A percentile compares a stretch with the other conserved stretches of the same genome.
Evolutionary conservation across 2,329 filamentous ascomycete species (phyloP).

Genomic region (Aspergillus pseudoviridinutans): DNA sequence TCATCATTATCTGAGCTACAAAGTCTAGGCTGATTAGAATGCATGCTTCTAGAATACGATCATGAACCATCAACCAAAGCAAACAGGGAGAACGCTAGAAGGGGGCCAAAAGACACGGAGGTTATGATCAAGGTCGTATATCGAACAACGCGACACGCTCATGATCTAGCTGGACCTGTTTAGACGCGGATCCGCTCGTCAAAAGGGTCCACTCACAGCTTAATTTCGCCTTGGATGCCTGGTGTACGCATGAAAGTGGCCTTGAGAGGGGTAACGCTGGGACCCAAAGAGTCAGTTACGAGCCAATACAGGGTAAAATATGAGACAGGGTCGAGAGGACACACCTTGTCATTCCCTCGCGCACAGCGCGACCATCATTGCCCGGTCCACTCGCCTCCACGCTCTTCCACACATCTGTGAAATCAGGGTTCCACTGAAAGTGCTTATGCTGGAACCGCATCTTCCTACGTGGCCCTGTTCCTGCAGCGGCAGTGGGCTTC

Average conservation of each 20-base stretch:
- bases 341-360: constrained; percentile 80
- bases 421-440: constrained; percentile 91
- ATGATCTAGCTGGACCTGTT: constrained; percentile 21
- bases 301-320: neutral
- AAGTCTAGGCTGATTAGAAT: constrained; percentile 31
- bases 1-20: constrained; percentile 34
- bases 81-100: constrained; percentile 6
- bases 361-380: constrained; percentile 90
- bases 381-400: constrained; percentile 76
- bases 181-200: constrained; percentile 18
- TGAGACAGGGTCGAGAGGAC: neutral
- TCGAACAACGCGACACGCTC: constrained; percentile 19
- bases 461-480: constrained; percentile 24
- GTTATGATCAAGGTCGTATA: constrained; percentile 26
- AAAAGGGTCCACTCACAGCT: constrained; percentile 65
- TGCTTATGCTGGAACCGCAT: constrained; percentile 69
- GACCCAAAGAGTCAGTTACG: constrained; percentile 9
- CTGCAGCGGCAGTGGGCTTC: constrained; percentile 21
- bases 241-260: constrained; percentile 85
- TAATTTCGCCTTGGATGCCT: constrained; percentile 66
- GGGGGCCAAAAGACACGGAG: constrained; percentile 11
- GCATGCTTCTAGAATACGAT: constrained; percentile 8
- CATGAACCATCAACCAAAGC: constrained; percentile 10
- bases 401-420: constrained; percentile 80
- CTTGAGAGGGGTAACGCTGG: constrained; percentile 80